Percentiles rank a stretch among this genome's conserved stretches.
phyloP scores from a whole-genome alignment of 2,329 filamentous ascomycete species.

The Aschersonia sp. region DNA sequence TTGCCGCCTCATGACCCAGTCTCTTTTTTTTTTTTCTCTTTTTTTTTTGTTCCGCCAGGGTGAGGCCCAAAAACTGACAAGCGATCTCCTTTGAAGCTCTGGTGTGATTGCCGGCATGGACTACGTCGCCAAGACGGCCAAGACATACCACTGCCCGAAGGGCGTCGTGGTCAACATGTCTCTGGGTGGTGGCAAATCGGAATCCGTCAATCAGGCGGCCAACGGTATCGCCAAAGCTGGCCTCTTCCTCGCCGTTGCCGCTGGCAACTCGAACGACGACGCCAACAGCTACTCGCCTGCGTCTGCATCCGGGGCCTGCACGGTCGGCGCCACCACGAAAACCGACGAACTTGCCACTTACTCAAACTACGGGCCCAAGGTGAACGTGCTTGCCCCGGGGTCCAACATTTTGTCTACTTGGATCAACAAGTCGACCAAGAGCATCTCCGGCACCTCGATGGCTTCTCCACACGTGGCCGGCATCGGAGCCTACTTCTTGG shows the following conservation, averaged over 20 bases:
- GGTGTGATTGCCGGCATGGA: conserved; percentile 29
- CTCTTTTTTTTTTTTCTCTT: neutral
- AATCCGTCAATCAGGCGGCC: conserved; percentile 33
- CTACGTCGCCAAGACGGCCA: conserved; percentile 21
- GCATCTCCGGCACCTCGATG: conserved; percentile 29
- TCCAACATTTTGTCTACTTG: conserved; percentile 27
- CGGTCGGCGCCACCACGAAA: conserved; percentile 29
- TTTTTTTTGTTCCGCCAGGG: neutral
- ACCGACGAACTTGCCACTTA: conserved; percentile 24
- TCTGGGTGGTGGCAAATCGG: conserved; percentile 30
- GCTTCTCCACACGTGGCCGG: conserved; percentile 24
- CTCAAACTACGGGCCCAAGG: conserved; percentile 33
- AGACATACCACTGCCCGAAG: conserved; percentile 21
- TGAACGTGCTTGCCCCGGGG: conserved; percentile 37
- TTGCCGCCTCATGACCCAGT: no score
- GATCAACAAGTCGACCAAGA: conserved; percentile 20
- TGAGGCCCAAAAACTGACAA: no score
- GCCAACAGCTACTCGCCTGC: conserved; percentile 30
- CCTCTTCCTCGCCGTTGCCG: conserved; percentile 39
- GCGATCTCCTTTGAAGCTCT: conserved; percentile 11
- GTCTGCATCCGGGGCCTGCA: conserved; percentile 28
- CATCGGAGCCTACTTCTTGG: conserved; percentile 27
- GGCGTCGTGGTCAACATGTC: conserved; percentile 39
- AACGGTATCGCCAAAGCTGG: conserved; percentile 24
- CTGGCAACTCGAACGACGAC: conserved; percentile 32